Conservation (phyloP, 768 basidiomycete species). For the Boletus rufocinnamomeus region DNA sequence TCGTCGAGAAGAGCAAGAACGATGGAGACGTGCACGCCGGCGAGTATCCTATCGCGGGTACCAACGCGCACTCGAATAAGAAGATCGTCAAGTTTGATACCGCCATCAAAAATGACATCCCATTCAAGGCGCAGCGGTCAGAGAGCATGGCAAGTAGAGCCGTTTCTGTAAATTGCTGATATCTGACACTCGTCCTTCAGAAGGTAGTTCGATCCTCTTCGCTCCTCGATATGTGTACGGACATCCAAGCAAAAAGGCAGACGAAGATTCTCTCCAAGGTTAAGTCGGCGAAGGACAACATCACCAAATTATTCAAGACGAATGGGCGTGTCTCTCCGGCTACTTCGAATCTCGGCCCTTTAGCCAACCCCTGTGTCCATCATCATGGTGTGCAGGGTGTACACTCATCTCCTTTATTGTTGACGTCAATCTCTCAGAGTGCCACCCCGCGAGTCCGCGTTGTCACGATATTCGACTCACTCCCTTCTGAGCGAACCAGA, state of each 20-base stretch:
- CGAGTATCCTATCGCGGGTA: not conserved
- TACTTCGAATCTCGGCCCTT: not conserved
- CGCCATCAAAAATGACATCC: not conserved
- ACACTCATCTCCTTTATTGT: not conserved
- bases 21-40: not conserved
- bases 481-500: not conserved
- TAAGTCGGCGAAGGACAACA: slow-evolving; percentile 8
- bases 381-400: not conserved
- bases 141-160: slow-evolving; percentile 2
- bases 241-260: not conserved
- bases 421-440: not conserved
- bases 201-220: slow-evolving; percentile 1
- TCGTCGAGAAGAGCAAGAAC: not conserved
- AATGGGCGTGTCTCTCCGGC: not conserved
- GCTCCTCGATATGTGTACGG: not conserved
- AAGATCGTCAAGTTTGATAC: not conserved
- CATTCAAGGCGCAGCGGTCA: not conserved
- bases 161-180: not conserved
- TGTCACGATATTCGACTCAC: not conserved
- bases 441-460: not conserved
- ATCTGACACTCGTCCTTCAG: not conserved
- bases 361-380: not conserved
- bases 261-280: slow-evolving; percentile 4
- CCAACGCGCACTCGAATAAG: not conserved
- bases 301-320: slow-evolving; percentile 8